Evolutionary conservation across 768 basidiomycete species (phyloP), one percentile per base, ranked within the genome.

Genomic region (Coprinellus micaceus): DNA sequence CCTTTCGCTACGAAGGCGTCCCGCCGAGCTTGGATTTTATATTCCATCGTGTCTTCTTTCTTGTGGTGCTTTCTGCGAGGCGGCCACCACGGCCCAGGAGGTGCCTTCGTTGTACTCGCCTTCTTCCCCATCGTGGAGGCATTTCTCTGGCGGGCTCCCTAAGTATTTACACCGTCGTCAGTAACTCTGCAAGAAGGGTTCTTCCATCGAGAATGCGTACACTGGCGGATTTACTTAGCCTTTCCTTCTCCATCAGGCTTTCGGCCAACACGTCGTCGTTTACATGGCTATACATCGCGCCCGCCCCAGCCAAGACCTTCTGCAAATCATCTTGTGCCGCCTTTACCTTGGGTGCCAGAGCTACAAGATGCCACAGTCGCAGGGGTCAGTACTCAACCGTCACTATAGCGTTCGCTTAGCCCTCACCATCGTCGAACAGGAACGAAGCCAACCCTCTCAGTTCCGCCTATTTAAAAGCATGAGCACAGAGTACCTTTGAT

Each of bases 201-300:
- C n/a, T n/a, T n/a, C n/a, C n/a, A n/a, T n/a, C n/a, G n/a, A n/a
- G n/a, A n/a, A n/a, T n/a, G n/a, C n/a, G n/a, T n/a, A n/a, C n/a
- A n/a, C n/a, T 69, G 26, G 85, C 67, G 15, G 79, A 78, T 21
- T 75, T 77, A 57, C 77, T 79, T 2, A 83, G 78, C 43, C 83
- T 78, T 61, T 84, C 80, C 52, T 83, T 82, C 63, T 89, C 88
- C 25, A 91, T 83, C 9, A 76, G 77, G 64, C 83, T 92, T 3
- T 85, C 81, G 7, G 77, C 74, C 13, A 93, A 73, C 13, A 92
- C 74, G 19, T 86, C 80, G 52, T 89, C 85, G 59, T 93, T 92
- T 22, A 79, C 77, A 63, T 92, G 91, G 29, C 81, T 87, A 60
- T 92, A 93, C 50, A 76, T 78, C 3, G 89, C 82, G 2, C 88